A percentile compares a stretch with the other conserved stretches of the same genome.
Evolutionary conservation across 257 asterid genomes (phyloP).

Genomic region (Plantago major): DNA sequence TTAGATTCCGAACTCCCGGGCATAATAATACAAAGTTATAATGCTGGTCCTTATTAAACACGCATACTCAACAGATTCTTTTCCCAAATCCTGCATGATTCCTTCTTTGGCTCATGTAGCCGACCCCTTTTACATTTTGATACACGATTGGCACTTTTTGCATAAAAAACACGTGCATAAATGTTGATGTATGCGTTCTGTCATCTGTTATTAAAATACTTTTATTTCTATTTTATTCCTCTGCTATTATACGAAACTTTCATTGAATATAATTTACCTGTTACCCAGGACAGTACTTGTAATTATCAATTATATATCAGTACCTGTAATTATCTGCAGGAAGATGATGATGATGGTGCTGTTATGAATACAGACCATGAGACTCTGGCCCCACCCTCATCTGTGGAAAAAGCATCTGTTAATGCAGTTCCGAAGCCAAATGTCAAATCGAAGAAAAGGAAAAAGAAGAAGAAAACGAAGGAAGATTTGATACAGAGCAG

Average conservation of each 20-base stretch:
- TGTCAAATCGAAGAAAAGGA: constrained; percentile 55
- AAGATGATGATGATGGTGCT: constrained; percentile 27
- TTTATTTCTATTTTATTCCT: not conserved
- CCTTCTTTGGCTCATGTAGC: too few relatives aligned
- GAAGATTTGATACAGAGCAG: constrained; percentile 25
- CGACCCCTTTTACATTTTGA: too few relatives aligned
- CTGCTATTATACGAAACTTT: not conserved
- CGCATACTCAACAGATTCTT: too few relatives aligned
- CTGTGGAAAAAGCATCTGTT: constrained; percentile 26
- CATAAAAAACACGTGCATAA: not conserved
- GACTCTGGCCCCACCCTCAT: constrained; percentile 23
- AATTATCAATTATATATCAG: constrained; percentile 1
- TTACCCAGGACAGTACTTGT: constrained; percentile 13
- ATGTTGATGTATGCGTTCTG: not conserved
- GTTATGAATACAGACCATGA: constrained; percentile 25
- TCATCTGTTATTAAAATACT: constrained; percentile 1
- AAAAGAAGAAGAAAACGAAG: constrained; percentile 47
- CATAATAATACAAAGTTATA: too few relatives aligned
- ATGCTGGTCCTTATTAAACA: too few relatives aligned
- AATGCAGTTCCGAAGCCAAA: constrained; percentile 25
- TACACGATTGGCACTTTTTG: too few relatives aligned
- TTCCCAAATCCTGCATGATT: too few relatives aligned
- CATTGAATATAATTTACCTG: not conserved
- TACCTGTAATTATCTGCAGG: constrained; percentile 41
- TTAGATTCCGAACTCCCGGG: too few relatives aligned